Base-by-base conservation (phyloP, 805 yeast species). In the Tetrapisispora fleetii region DNA sequence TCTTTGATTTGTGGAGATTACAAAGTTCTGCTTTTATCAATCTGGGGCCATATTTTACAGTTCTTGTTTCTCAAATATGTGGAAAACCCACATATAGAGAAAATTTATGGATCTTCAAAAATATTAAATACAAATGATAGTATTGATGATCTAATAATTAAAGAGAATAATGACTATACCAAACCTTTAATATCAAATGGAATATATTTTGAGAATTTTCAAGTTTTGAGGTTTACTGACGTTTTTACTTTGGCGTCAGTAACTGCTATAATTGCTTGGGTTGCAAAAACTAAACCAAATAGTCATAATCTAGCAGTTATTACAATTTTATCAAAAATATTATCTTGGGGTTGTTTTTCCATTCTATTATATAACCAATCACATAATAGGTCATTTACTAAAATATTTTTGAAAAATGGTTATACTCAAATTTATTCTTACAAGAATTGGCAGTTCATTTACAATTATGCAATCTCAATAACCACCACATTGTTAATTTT, bases 81-180 rank as follows among this genome's bases (percentile, higher is more conserved):
- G 43, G 95, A 86, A 64, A 84, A 82, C 57, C 95, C 95, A 28
- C 95, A 85, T 65, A 86, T 86, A 56, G 89, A 84, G 50, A 84
- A 83, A 66, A 85, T 84, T 16, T 86, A 81, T 59, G 83, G 83
- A 18, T 13, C 35, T 37, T 32, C 35, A 35, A 44, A 16, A 17
- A 24, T 37, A 3, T 7, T 10, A 11, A 22, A 6, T 6, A 67
- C 73, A 18, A 35, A 40, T 22, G 65, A 57, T 32, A 50, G 48
- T 14, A 63, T 67, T 40, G 70, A 69, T 47, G 69, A 67, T 39
- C 50, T 67, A 35, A 56, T 64, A 22, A 28, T 37, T 1, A 44
- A 44, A 28, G 68, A 68, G 46, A 58, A 57, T 50, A 76, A 76
- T 54, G 69, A 78, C 49, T 64, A 65, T 46, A 58, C 77, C 63